Evolutionary conservation across 176 grass and related monocot species (phyloP).

Genomic region (Triticum dicoccoides): DNA sequence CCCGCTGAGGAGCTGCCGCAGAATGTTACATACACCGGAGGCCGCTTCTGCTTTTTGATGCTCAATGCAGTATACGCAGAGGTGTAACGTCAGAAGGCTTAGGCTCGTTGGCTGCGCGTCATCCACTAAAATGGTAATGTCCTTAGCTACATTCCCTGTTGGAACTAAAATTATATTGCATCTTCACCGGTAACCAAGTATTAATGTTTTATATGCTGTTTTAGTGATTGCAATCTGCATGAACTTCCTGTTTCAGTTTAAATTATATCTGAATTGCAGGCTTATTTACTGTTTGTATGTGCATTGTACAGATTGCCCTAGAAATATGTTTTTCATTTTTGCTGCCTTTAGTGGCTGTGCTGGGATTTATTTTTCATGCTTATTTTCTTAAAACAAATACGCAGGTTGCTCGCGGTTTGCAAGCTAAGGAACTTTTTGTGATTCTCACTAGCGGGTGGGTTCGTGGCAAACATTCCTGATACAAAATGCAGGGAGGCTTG

Average conservation of each 20-base stretch:
- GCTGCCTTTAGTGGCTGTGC: background rate
- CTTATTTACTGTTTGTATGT: background rate
- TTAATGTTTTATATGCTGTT: background rate
- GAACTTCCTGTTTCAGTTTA: background rate
- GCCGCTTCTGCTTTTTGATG: background rate
- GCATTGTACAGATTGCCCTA: background rate
- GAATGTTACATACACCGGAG: background rate
- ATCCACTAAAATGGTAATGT: conserved; percentile 32
- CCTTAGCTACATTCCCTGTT: background rate
- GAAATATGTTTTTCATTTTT: background rate
- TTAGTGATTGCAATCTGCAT: background rate
- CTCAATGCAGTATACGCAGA: background rate
- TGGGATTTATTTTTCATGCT: background rate
- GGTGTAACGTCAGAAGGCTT: background rate
- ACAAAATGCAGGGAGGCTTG: background rate
- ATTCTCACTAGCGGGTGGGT: background rate
- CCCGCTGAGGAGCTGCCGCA: background rate
- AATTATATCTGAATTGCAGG: background rate
- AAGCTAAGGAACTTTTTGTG: background rate
- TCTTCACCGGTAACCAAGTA: background rate
- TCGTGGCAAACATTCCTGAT: too few relatives aligned
- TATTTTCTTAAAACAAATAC: background rate
- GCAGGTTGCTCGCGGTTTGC: conserved; percentile 24
- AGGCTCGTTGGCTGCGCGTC: background rate
- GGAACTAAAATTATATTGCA: conserved; percentile 1